phyloP scores from a whole-genome alignment of 768 basidiomycete species.

The Leccinum longicurvipes region DNA sequence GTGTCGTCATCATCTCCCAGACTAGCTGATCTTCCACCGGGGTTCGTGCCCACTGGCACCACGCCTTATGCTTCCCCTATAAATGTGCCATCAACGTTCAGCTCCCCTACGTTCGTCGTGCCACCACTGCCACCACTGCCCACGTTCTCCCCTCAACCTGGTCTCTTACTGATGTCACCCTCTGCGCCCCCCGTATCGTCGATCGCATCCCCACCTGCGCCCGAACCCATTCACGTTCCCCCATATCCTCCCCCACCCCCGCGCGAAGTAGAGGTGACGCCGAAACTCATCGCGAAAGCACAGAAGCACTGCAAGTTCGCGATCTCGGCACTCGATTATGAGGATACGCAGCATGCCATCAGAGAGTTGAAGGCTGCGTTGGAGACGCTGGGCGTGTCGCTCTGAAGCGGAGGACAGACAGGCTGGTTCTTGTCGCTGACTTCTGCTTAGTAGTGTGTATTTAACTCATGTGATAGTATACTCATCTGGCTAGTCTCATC shows the following conservation, averaged over 20 bases:
- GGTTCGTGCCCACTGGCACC: slow-evolving; percentile 27
- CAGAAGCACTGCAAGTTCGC: slow-evolving; percentile 95
- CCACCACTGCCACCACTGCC: slow-evolving; percentile 17
- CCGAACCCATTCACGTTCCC: slow-evolving; percentile 11
- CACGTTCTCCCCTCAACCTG: slow-evolving; percentile 19
- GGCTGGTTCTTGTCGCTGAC: slow-evolving; percentile 1
- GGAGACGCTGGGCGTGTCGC: slow-evolving; percentile 54
- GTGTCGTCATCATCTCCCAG: too few species aligned
- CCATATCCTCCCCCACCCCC: slow-evolving; percentile 22
- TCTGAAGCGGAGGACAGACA: slow-evolving; percentile 1
- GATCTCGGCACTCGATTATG: slow-evolving; percentile 92
- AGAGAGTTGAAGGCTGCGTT: slow-evolving; percentile 81
- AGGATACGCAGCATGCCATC: slow-evolving; percentile 83
- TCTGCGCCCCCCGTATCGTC: not conserved
- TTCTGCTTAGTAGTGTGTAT: too few species aligned
- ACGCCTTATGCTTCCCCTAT: slow-evolving; percentile 15
- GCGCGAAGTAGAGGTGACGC: slow-evolving; percentile 48
- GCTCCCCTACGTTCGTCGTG: slow-evolving; percentile 10
- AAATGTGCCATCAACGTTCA: slow-evolving; percentile 6
- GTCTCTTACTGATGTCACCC: slow-evolving; percentile 13
- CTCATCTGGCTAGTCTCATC: too few species aligned
- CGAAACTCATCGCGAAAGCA: slow-evolving; percentile 62
- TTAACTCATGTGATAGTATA: too few species aligned
- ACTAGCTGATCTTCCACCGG: slow-evolving; percentile 25
- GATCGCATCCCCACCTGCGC: not conserved